Conservation (phyloP, 805 yeast species). For the Metschnikowia santaceciliae region DNA sequence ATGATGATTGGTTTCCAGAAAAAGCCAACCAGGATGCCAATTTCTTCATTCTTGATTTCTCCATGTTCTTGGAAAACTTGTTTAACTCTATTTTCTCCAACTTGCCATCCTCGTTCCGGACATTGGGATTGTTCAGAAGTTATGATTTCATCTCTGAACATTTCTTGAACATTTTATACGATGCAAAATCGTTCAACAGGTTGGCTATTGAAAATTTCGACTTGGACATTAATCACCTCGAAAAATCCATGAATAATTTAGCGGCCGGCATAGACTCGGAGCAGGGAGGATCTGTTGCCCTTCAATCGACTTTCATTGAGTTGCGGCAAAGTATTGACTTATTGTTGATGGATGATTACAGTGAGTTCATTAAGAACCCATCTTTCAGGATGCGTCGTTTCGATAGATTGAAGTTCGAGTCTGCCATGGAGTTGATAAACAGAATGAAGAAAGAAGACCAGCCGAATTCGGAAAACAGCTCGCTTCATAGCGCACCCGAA, state of each 20-base stretch:
- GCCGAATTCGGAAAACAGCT: conserved; percentile 15
- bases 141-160: conserved; percentile 79
- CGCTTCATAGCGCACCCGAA: conserved; percentile 7
- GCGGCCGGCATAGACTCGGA: conserved; percentile 18
- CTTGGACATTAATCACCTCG: conserved; percentile 74
- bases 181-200: conserved; percentile 52
- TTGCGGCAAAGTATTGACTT: conserved; percentile 76
- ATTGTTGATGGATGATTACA: conserved; percentile 58
- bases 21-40: conserved; percentile 58
- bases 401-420: conserved; percentile 70
- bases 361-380: conserved; percentile 55
- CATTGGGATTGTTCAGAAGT: conserved; percentile 78
- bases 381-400: conserved; percentile 48
- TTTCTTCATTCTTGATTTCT: conserved; percentile 74
- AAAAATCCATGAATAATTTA: conserved; percentile 45
- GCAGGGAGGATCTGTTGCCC: conserved; percentile 42
- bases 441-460: conserved; percentile 39
- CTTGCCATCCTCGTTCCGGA: conserved; percentile 72
- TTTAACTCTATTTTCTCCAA: conserved; percentile 80
- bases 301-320: conserved; percentile 72
- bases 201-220: conserved; percentile 72
- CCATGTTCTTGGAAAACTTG: conserved; percentile 78
- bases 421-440: conserved; percentile 56
- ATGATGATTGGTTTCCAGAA: conserved; percentile 69
- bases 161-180: conserved; percentile 57